Base-by-base conservation (phyloP, 805 yeast genomes). In the Saccharomycopsis fibuligera region DNA sequence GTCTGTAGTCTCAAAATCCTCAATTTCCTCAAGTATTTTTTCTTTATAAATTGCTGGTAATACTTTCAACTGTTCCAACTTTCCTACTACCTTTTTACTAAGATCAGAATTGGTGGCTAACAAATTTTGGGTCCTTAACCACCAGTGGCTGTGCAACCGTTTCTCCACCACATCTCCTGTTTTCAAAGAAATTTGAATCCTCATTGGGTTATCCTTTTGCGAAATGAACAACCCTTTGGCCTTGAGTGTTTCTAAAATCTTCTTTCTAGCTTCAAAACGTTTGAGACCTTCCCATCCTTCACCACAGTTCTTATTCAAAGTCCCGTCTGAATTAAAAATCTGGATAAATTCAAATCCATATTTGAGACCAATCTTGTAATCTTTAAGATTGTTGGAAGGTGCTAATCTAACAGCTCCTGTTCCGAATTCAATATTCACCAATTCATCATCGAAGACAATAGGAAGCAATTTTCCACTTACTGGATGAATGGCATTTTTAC, bases 351-450 rank as follows among this genome's bases (percentile, higher is more conserved):
- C 96, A 59, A 91, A 75, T 61, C 79, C 73, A 68, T 88, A 86
- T 72, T 98, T 89, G 71, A 86, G 88, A 72, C 99, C 98, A 47
- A 96, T 87, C 61, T 73, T 76, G 76, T 87, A 89, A 86, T 91
- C 99, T 75, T 93, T 93, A 60, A 81, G 83, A 69, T 91, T 98
- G 68, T 91, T 98, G 35, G 96, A 96, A 52, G 99, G 99, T 9
- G 99, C 93, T 65, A 91, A 93, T 71, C 93, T 93, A 54, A 91
- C 98, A 42, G 98, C 98, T 81, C 99, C 99, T 54, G 99, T 93
- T 75, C 99, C 99, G 59, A 93, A 91, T 67, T 86, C 95, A 97
- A 93, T 91, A 68, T 91, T 98, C 54, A 93, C 99, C 35, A 97
- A 93, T 67, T 86, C 96, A 38, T 81, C 64, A 65, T 91, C 99